Conservation (phyloP, 2,329 filamentous ascomycete species). For the Pseudogymnoascus pannorum region DNA sequence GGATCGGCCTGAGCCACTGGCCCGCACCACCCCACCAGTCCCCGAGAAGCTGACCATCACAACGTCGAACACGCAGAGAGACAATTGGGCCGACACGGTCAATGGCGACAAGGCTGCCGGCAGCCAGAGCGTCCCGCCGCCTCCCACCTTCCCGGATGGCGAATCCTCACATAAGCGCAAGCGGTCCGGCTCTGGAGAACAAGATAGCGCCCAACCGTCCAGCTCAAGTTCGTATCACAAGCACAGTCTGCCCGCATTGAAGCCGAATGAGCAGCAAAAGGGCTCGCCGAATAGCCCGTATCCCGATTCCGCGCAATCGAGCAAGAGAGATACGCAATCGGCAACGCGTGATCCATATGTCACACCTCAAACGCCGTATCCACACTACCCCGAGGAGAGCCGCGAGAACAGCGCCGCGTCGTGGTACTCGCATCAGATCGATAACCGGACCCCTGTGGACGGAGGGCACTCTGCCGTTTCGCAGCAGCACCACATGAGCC, state of each 20-base stretch:
- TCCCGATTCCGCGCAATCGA: slow-evolving; percentile 22
- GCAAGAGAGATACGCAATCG: slow-evolving; percentile 13
- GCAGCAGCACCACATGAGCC: slow-evolving; percentile 38
- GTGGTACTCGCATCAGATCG: slow-evolving; percentile 44
- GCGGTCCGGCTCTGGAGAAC: slow-evolving; percentile 57
- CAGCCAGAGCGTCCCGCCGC: slow-evolving; percentile 16
- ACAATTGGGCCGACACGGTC: slow-evolving; percentile 25
- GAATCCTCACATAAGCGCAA: slow-evolving; percentile 57
- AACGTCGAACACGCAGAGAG: slow-evolving; percentile 22
- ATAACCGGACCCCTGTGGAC: slow-evolving; percentile 37
- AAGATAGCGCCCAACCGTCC: slow-evolving; percentile 23
- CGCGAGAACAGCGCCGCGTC: slow-evolving; percentile 39
- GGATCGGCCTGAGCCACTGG: slow-evolving; percentile 14
- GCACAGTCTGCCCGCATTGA: slow-evolving; percentile 28
- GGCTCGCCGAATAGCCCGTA: slow-evolving; percentile 29
- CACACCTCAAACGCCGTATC: slow-evolving; percentile 39
- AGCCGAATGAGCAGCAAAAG: slow-evolving; percentile 29
- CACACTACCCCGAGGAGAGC: slow-evolving; percentile 38
- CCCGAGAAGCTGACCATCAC: slow-evolving; percentile 29
- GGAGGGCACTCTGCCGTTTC: slow-evolving; percentile 35
- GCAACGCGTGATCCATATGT: slow-evolving; percentile 32
- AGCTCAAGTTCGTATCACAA: slow-evolving; percentile 32
- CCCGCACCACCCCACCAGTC: slow-evolving; percentile 24
- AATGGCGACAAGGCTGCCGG: slow-evolving; percentile 15
- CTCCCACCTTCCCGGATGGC: slow-evolving; percentile 20